A percentile compares a stretch with the other conserved stretches of the same genome.
phyloP scores from a whole-genome alignment of 2,329 filamentous ascomycete species.

The Colletotrichum destructivum region DNA sequence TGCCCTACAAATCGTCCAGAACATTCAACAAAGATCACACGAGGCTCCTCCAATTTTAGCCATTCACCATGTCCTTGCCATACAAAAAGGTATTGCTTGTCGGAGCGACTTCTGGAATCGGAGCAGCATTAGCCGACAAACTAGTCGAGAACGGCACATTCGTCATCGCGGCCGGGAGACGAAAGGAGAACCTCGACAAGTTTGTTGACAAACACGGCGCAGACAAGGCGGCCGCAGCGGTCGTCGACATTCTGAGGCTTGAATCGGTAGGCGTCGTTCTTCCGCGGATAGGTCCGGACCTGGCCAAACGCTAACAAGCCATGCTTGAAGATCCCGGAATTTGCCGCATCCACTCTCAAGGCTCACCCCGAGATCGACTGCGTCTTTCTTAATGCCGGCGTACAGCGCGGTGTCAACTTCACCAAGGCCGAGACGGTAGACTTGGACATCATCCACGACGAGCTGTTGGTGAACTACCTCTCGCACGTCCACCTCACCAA shows the following conservation, averaged over 20 bases:
- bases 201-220: conserved; percentile 62
- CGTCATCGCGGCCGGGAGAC: conserved; percentile 64
- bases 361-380: conserved; percentile 67
- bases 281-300: not conserved
- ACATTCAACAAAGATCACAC: too few species aligned
- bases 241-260: conserved; percentile 11
- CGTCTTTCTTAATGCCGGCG: conserved; percentile 70
- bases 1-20: too few species aligned
- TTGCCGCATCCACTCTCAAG: conserved; percentile 44
- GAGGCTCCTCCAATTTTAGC: too few species aligned
- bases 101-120: conserved; percentile 50
- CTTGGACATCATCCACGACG: conserved; percentile 48
- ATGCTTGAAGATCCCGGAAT: not conserved
- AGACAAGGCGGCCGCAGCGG: conserved; percentile 52
- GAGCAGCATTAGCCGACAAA: conserved; percentile 52
- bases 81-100: conserved; percentile 67
- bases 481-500: conserved; percentile 48
- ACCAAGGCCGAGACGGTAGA: conserved; percentile 47
- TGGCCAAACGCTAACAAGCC: not conserved
- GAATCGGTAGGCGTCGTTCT: not conserved
- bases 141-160: conserved; percentile 59
- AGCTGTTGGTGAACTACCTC: conserved; percentile 50
- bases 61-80: too few species aligned
- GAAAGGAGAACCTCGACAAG: conserved; percentile 63
- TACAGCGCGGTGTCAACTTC: conserved; percentile 64